Base-by-base conservation (phyloP, 2,329 filamentous ascomycete genomes). In the Sporothrix humicola region DNA sequence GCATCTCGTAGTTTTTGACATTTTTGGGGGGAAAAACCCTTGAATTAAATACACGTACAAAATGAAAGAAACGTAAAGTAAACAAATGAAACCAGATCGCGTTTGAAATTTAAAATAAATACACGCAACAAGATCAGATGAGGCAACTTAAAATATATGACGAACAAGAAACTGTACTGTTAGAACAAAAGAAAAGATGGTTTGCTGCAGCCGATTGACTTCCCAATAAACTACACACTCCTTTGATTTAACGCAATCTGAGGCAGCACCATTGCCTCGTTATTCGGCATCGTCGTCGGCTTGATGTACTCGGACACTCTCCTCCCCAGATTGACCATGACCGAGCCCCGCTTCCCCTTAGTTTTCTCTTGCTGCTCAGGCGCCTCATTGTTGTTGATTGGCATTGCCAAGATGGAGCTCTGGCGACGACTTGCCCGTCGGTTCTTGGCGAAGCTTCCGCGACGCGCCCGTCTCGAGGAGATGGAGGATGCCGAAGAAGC, bases 241-340 rank as follows among this genome's bases (percentile, higher is more conserved):
- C 23, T 52, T 4, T 23, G 15, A 12, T 23, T 15, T 9, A 46
- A 42, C 15, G 42, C 23, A 48, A 37, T 15, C n/a, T 26, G 48
- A 3, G 31, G 42, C 20, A 44, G n/a, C 7, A 5, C 9, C 13
- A 44, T 37, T 9, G 12, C 70, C 66, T 26, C 23, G 56, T 20
- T 56, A 12, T 65, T 58, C 23, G 48, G 46, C 48, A 58, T 12
- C 23, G 42, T 44, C 10, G 66, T 26, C 8, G 70, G 71, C 73
- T 59, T 71, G 15, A 71, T 73, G 58, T 73, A 71, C 17, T 68
- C 56, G n/a, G 59, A 54, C 56, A 74, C 15, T 59, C 63, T 73
- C 20, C 31, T 23, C 17, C 70, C 68, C n/a, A 71, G 44, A 17
- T 58, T 66, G n/a, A 48, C n/a, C 15, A 56, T 69, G 20, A 23